A percentile compares a stretch with the other conserved stretches of the same genome.
These are phyloP conservation scores for Gyrodon lividus DNA, from an alignment of 768 basidiomycete genomes.

Conservation along the genomic window DNA sequence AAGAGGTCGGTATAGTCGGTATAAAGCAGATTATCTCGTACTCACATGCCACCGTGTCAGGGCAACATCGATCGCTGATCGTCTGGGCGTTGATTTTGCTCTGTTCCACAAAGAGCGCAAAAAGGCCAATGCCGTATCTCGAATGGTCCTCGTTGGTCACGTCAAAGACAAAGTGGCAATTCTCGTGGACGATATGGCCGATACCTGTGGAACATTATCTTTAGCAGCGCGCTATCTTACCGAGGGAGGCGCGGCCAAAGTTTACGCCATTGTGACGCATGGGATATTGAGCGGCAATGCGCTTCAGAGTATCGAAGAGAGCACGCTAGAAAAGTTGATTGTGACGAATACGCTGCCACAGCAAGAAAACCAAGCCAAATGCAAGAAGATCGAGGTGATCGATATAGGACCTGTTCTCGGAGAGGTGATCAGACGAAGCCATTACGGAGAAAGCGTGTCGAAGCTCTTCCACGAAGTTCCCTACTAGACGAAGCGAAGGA, in stretches of 20 bases:
- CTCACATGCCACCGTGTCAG: constrained; percentile 42
- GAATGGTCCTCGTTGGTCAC: constrained; percentile 94
- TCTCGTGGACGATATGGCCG: constrained; percentile 98
- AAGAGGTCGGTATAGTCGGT: constrained; percentile 64
- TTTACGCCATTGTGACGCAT: constrained; percentile 94
- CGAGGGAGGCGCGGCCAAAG: constrained; percentile 83
- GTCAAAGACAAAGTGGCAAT: constrained; percentile 92
- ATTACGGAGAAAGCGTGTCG: constrained; percentile 94
- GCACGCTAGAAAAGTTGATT: constrained; percentile 87
- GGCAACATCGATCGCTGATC: constrained; percentile 95
- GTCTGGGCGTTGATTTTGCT: constrained; percentile 95
- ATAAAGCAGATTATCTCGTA: not conserved
- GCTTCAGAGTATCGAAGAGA: constrained; percentile 66
- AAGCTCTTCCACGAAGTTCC: constrained; percentile 89
- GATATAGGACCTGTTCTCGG: constrained; percentile 94
- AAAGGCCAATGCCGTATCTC: constrained; percentile 91
- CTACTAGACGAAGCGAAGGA: constrained; percentile 48
- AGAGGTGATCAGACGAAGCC: constrained; percentile 92
- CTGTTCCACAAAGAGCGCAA: constrained; percentile 99
- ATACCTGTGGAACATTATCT: constrained; percentile 92
- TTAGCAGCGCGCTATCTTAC: constrained; percentile 86
- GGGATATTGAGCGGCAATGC: constrained; percentile 93
- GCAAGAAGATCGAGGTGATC: constrained; percentile 86
- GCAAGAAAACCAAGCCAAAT: constrained; percentile 63
- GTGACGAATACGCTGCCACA: constrained; percentile 99